These are phyloP conservation scores for Lithospermum erythrorhizon DNA, from an alignment of 257 asterid genomes.

Conservation along the genomic window DNA sequence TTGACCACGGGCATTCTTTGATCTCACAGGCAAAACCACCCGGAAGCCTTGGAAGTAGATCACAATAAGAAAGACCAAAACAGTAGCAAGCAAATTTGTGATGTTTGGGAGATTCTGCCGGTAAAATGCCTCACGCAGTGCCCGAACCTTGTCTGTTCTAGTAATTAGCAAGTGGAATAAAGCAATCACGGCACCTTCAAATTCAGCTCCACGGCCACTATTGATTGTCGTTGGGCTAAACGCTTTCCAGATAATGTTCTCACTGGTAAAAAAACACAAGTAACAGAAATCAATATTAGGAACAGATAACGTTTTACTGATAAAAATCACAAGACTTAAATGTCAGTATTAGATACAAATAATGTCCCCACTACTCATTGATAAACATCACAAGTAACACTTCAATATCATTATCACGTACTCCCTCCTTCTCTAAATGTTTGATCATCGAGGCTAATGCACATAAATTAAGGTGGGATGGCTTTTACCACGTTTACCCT, in stretches of 20 bases:
- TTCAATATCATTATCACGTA: too few species aligned
- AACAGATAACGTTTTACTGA: not conserved
- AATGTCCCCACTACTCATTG: not conserved
- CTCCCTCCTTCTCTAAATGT: too few species aligned
- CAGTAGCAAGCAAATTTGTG: conserved; percentile 77
- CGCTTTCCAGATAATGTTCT: conserved; percentile 78
- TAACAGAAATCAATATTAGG: not conserved
- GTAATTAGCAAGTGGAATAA: conserved; percentile 71
- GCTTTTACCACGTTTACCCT: too few species aligned
- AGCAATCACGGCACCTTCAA: conserved; percentile 86
- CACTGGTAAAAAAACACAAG: conserved; percentile 29
- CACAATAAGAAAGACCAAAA: conserved; percentile 69
- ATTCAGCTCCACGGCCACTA: conserved; percentile 89
- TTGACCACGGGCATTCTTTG: conserved; percentile 86
- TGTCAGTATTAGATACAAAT: not conserved
- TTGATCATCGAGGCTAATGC: too few species aligned
- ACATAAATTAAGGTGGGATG: too few species aligned
- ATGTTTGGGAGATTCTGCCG: conserved; percentile 94
- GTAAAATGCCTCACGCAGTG: conserved; percentile 76
- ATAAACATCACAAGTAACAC: too few species aligned
- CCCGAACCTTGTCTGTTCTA: conserved; percentile 73
- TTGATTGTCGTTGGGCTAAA: conserved; percentile 80
- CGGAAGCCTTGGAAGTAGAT: conserved; percentile 91
- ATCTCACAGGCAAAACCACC: conserved; percentile 77
- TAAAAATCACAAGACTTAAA: conserved; percentile 1